Evolutionary conservation across 1,139 yeast species (phyloP).

Genomic region (Kurtzmaniella quercitrusa): DNA sequence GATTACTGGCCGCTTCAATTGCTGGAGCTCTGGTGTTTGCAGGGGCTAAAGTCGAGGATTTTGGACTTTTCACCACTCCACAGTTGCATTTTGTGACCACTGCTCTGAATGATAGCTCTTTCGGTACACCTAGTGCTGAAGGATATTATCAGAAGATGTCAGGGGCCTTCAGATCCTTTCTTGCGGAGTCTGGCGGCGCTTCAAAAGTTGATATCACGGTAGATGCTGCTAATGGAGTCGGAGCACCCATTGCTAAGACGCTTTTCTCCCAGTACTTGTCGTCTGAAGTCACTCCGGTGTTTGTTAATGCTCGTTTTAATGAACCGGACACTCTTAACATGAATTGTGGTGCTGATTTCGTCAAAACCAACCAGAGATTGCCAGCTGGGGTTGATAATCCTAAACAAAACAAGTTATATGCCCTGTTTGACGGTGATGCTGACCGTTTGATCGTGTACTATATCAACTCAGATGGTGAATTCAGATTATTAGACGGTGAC

Average conservation of each 20-base stretch:
- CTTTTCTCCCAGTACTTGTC: constrained; percentile 42
- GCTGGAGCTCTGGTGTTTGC: constrained; percentile 58
- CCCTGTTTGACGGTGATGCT: constrained; percentile 97
- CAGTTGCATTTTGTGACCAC: constrained; percentile 88
- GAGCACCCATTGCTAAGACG: constrained; percentile 68
- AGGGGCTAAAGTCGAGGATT: constrained; percentile 47
- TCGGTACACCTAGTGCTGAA: constrained; percentile 59
- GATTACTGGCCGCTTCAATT: constrained; percentile 56
- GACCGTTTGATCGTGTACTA: constrained; percentile 90
- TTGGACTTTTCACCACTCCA: constrained; percentile 84
- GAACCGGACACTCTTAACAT: constrained; percentile 61
- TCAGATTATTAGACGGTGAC: constrained; percentile 87
- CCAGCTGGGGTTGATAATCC: constrained; percentile 57
- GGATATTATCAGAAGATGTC: constrained; percentile 73
- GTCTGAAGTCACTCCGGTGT: constrained; percentile 34
- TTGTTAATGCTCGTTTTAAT: constrained; percentile 59
- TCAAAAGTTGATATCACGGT: constrained; percentile 52
- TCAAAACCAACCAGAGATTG: constrained; percentile 78
- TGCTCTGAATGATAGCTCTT: constrained; percentile 56
- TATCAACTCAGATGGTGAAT: constrained; percentile 41
- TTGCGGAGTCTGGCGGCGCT: constrained; percentile 16
- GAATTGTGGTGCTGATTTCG: constrained; percentile 94
- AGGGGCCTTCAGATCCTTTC: constrained; percentile 30
- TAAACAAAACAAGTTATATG: constrained; percentile 47
- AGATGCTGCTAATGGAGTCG: constrained; percentile 95